Evolutionary conservation across 163 green algal species (phyloP), one percentile per base, ranked within the genome.

Genomic region (Chloroidium sp.): DNA sequence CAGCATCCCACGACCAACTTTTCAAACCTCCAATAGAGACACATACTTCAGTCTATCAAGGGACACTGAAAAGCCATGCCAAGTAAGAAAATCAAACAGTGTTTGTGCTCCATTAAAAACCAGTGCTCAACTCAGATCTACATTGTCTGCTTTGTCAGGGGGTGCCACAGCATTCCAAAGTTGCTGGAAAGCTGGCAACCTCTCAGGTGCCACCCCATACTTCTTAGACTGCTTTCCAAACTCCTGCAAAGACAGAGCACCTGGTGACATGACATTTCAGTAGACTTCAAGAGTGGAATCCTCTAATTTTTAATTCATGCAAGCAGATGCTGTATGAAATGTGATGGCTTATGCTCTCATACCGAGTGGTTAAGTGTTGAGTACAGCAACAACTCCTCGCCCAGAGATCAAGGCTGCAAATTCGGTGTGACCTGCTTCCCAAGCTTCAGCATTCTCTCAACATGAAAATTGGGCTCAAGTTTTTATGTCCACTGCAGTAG

Each of bases 211-310:
- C 74, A 85, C 3, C 13, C 82, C 69, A 78, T 89, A 84, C 74
- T 79, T 75, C 1, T 62, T 64, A 2, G 79, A 81, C 81, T 86
- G 86, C 69, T 80, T 76, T 1, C 88, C 91, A 84, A 91, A 92
- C 85, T 96, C 92, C 80, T 91, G 82, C 78, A 36, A 61, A 13
- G 14, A 57, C 57, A 81, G 67, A 72, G 67, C 67, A 72, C 6
- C 67, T 72, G 67, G 67, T 10, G 67, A 72, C 10, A 6, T 72
- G 67, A 72, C 67, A 72, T n/a, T 6, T 10, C 6, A 6, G 67
- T 72, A 6, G 10, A 6, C 10, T 6, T n/a, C 6, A 72, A 72
- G 67, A 72, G 10, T 36, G 36, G 36, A 36, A 36, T 36, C 36
- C 36, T 36, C 36, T 36, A 36, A 36, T 36, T 36, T 36, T 36